Base-by-base conservation (phyloP, 108 stramenopile genomes). In the Cyclotella cryptica region DNA sequence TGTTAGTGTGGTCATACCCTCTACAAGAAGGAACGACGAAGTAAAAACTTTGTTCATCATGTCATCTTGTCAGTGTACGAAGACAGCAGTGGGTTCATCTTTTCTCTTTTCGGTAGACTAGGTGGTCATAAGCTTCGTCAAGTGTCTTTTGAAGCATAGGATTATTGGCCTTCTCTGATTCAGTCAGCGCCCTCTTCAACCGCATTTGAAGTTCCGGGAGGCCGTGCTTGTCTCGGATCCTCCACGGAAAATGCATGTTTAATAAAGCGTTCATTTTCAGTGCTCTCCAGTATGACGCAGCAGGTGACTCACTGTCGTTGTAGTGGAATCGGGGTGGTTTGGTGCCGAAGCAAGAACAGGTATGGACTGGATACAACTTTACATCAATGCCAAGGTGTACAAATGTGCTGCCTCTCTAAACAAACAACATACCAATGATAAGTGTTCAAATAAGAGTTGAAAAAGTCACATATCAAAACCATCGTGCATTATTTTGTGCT, bases 361-460 rank as follows among this genome's bases (percentile, higher is more conserved):
- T 47, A 2, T 55, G 71, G 64, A 72, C 75, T 45, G 71, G 77
- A 44, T 66, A 78, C n/a, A 86, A 49, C 27, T 81, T 85, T 30
- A 89, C 77, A 70, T 86, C 85, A 28, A 89, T 71, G 13, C 88
- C 88, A 18, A 83, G 73, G 29, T 85, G 88, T 22, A 77, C 76
- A 65, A 77, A 87, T 10, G 72, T 80, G 44, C 72, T 78, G 22
- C 88, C 86, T 64, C 83, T 70, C 74, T 66, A 22, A 26, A 24
- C 9, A 63, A 63, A 35, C 49, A 8, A 6, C 5, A 51, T 18
- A 58, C 17, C 22, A 58, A 9, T 58, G 57, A 14, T 13, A 7
- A 58, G 9, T 6, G 57, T 17, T 28, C 4, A 28, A 13, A 58
- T 49, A 3, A 9, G 1, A n/a, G n/a, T n/a, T 49, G 19, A 21